Conservation (phyloP, 345 rosid species). For the Populus davidiana region DNA sequence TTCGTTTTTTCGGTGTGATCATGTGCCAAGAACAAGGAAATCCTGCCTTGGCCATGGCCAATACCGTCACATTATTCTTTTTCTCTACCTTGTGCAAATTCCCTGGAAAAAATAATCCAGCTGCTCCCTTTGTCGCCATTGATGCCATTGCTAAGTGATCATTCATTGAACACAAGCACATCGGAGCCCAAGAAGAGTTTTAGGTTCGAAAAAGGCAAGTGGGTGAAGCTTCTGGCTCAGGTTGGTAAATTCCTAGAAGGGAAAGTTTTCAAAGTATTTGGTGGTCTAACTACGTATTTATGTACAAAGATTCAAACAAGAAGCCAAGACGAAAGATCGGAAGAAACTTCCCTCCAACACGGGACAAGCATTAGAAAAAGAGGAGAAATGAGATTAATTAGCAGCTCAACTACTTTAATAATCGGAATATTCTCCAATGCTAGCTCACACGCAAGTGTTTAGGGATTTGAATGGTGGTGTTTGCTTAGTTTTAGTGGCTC, state of each 20-base stretch:
- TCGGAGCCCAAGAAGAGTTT: not conserved
- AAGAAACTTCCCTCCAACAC: not conserved
- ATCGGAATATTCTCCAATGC: not conserved
- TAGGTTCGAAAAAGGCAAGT: not conserved
- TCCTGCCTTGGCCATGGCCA: conserved; percentile 13
- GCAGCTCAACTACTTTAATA: conserved; percentile 14
- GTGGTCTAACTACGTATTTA: conserved; percentile 26
- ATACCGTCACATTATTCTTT: not conserved
- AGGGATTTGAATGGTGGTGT: conserved; percentile 1
- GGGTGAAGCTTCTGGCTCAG: not conserved
- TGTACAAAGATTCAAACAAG: not conserved
- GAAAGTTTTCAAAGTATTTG: not conserved
- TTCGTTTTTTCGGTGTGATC: not conserved
- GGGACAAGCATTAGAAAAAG: not conserved
- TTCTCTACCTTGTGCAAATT: not conserved
- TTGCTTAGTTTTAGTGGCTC: not conserved
- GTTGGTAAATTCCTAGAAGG: not conserved
- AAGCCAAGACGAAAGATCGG: not conserved
- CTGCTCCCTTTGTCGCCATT: conserved; percentile 21
- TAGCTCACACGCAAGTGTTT: conserved; percentile 11
- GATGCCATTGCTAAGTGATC: conserved; percentile 11
- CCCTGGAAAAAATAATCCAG: not conserved
- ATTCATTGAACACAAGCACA: not conserved
- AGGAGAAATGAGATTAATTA: not conserved
- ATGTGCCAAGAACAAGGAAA: not conserved